Evolutionary conservation across 306 rosid genomes (phyloP), one percentile per base, ranked within the genome.

Genomic region (Luffa aegyptiaca): DNA sequence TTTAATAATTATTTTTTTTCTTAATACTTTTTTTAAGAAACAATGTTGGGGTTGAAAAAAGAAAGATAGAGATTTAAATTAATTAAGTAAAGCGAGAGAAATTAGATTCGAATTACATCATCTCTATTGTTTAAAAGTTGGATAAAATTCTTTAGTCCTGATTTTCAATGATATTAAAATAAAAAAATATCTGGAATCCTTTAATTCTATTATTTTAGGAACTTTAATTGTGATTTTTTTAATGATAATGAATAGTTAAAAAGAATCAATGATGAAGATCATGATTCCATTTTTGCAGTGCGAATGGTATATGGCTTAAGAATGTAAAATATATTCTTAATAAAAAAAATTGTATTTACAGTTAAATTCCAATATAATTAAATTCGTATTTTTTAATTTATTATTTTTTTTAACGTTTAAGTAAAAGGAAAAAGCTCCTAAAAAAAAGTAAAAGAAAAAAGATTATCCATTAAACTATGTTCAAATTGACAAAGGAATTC

Each of bases 101-200:
- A 64, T 33, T 33, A 66, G 51, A 66, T 66, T 66, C 74, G 31
- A 66, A 41, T 66, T 66, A 66, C 74, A 66, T 66, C 74, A 66
- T 39, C 16, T 66, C 13, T 37, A 65, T 65, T 7, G 49, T 66
- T 9, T 66, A 66, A 41, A 66, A 66, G 51, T 66, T 39, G 49
- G 74, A 66, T 66, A 66, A 16, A 66, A 35, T 64, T 14, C 11
- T 13, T 36, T 64, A 64, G 20, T 66, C 41, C 31, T 66, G 26
- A 8, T 37, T 37, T 18, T 63, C 18, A 13, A 33, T 35, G 13
- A 5, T 64, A 64, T 36, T 66, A 37, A 2, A 65, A 17, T 65
- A 37, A 36, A 16, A 16, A 17, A 8, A 33, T 10, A 18, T 68
- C 14, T 41, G 13, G 14, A 42, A 68, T 68, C 51, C 75, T 18